Base-by-base conservation (phyloP, 495 filamentous ascomycete genomes). In the Annulohypoxylon stygium region DNA sequence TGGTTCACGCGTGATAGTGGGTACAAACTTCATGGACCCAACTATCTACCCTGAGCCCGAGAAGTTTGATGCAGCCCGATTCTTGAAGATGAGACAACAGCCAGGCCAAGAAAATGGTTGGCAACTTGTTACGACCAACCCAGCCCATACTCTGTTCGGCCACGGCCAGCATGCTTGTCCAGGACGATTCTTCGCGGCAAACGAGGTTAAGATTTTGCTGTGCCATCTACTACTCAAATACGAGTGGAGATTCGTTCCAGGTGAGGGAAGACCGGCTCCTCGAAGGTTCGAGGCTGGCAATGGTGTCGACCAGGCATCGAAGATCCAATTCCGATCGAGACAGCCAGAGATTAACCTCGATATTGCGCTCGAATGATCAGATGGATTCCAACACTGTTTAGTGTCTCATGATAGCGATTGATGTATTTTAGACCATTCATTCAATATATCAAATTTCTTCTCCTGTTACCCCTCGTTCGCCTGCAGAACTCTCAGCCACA, bases 121-220 rank as follows among this genome's bases (percentile, higher is more conserved):
- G 76, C 84, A 86, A 50, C 77, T 86, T 47, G 84, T 85, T n/a
- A 80, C 82, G n/a, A 87, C 85, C 0, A 83, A 78, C 26, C 54
- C 77, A 2, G 73, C 81, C 1, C 74, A 83, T 55, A 61, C 86
- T 7, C 71, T 73, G 11, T 89, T 88, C 65, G 87, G 88, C 1
- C 71, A 83, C 62, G 88, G 88, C 11, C 77, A 77, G 30, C 83
- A 86, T 53, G 84, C 84, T 8, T 89, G 87, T 63, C 84, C 86
- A 0, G 86, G 86, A 6, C 73, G 86, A 14, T 88, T 86, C 75
- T 85, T 88, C 75, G 85, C 83, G 0, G 74, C 75, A 2, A 76
- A 84, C 67, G 81, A 85, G 72, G 79, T 88, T 41, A 86, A 88
- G 80, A 73, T 86, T 34, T 71, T 81, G n/a, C 62, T 88, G 7